A percentile compares a stretch with the other conserved stretches of the same genome.
Evolutionary conservation across 2,329 filamentous ascomycete genomes (phyloP).

Genomic region (Alternaria incomplexa): DNA sequence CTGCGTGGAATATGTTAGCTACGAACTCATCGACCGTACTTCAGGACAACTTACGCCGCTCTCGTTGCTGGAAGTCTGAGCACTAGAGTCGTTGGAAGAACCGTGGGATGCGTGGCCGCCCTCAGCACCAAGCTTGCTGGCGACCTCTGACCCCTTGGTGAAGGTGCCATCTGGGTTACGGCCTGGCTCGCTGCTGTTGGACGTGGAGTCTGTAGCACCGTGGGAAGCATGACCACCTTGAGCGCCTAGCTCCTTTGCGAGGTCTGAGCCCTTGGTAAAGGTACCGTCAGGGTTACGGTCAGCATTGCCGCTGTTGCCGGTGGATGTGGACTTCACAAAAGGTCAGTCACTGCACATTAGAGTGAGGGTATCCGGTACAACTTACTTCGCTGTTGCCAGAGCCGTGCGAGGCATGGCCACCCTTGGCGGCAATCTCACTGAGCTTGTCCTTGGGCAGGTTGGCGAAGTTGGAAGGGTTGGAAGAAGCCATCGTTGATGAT

Average conservation of each 20-base stretch:
- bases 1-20: slow-evolving; percentile 26
- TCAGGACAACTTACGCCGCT: slow-evolving; percentile 27
- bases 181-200: slow-evolving; percentile 21
- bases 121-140: slow-evolving; percentile 46
- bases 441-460: slow-evolving; percentile 60
- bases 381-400: slow-evolving; percentile 1
- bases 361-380: not conserved
- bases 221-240: slow-evolving; percentile 46
- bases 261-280: slow-evolving; percentile 46
- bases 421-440: slow-evolving; percentile 56
- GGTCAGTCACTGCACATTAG: not conserved
- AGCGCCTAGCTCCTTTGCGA: slow-evolving; percentile 47
- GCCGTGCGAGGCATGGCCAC: slow-evolving; percentile 53
- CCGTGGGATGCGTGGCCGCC: slow-evolving; percentile 45
- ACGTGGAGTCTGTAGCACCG: slow-evolving; percentile 19
- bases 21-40: slow-evolving; percentile 39
- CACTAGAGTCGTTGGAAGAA: slow-evolving; percentile 16
- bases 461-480: slow-evolving; percentile 60
- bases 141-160: slow-evolving; percentile 45
- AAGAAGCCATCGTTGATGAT: slow-evolving; percentile 42
- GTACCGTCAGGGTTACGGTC: slow-evolving; percentile 49
- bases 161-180: slow-evolving; percentile 51
- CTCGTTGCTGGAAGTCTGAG: slow-evolving; percentile 8
- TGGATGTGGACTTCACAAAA: not conserved
- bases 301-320: slow-evolving; percentile 10